Base-by-base conservation (phyloP, 495 filamentous ascomycete genomes). In the Neurospora sp. region DNA sequence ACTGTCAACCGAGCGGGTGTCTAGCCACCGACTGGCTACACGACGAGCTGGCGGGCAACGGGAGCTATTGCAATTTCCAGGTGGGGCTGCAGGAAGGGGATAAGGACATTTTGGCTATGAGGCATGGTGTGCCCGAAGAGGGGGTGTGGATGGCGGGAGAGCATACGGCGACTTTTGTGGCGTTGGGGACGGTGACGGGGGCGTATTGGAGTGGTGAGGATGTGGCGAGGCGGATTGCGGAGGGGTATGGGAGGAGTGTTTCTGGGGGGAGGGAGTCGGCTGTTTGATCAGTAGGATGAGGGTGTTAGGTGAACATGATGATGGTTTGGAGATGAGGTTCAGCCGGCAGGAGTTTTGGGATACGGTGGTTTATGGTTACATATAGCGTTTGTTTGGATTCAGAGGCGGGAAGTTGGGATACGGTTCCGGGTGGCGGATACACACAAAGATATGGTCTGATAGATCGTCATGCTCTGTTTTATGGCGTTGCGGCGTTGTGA, bases 111-210 rank as follows among this genome's bases (percentile, higher is more conserved):
- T 86, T 91, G 78, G 82, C 85, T 2, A 88, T 97, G 84, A 84
- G 94, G 40, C 82, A 87, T 3, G 95, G 94, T 3, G 82, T 92
- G 59, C 85, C 88, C 5, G 88, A 87, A 14, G 85, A 92, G 20
- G 89, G 91, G 1, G 75, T 98, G 5, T 99, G 94, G 94, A 88
- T 98, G 75, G 96, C 95, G 1, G 95, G 95, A 0, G 95, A 99
- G 81, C 96, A 98, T 82, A 97, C 94, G 38, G 89, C 93, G 37
- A 95, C 95, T 38, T 96, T 97, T 81, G 89, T 94, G 22, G 93
- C 92, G 18, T 79, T 97, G 69, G 94, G 94, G 1, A 97, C 94
- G 9, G 91, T 89, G 12, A 94, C 93, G 3, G 94, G 94, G 3
- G 94, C 94, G 12, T 98, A 93, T 74, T 97, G 93, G 94, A 94